A percentile compares a stretch with the other conserved stretches of the same genome.
These are phyloP conservation scores for Nicotiana attenuata DNA, from an alignment of 257 asterid genomes.

Conservation along the genomic window DNA sequence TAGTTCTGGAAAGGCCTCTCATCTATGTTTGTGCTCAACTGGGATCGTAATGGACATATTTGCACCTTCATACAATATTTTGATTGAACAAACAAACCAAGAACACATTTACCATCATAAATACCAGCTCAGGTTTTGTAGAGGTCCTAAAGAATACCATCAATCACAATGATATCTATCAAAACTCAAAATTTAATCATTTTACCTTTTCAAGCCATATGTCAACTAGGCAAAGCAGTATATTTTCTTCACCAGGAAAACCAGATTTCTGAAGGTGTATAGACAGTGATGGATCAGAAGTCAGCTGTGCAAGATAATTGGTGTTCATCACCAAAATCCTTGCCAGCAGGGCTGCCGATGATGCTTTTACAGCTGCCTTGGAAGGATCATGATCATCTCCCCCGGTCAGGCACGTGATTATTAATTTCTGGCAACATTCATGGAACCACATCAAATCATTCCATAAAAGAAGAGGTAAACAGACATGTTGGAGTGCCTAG, in stretches of 20 bases:
- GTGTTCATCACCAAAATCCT: slow-evolving; percentile 90
- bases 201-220: slow-evolving; percentile 93
- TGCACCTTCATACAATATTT: neutral
- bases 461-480: slow-evolving; percentile 1
- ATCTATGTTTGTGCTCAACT: neutral
- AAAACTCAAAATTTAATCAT: slow-evolving; percentile 2
- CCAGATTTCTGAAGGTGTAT: slow-evolving; percentile 70
- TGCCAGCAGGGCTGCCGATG: slow-evolving; percentile 84
- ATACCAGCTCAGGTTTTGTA: neutral
- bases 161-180: neutral
- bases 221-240: slow-evolving; percentile 90
- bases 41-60: neutral
- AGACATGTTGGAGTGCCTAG: neutral
- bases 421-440: slow-evolving; percentile 54
- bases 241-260: slow-evolving; percentile 66
- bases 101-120: neutral
- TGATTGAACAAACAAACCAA: neutral
- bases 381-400: slow-evolving; percentile 90
- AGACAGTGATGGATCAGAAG: slow-evolving; percentile 65
- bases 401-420: slow-evolving; percentile 72
- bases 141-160: neutral
- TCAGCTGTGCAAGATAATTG: slow-evolving; percentile 77
- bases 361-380: slow-evolving; percentile 72
- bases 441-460: slow-evolving; percentile 7
- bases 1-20: neutral